These are phyloP conservation scores for Taphrina pruni DNA, from an alignment of 1,139 yeast species.

Conservation along the genomic window DNA sequence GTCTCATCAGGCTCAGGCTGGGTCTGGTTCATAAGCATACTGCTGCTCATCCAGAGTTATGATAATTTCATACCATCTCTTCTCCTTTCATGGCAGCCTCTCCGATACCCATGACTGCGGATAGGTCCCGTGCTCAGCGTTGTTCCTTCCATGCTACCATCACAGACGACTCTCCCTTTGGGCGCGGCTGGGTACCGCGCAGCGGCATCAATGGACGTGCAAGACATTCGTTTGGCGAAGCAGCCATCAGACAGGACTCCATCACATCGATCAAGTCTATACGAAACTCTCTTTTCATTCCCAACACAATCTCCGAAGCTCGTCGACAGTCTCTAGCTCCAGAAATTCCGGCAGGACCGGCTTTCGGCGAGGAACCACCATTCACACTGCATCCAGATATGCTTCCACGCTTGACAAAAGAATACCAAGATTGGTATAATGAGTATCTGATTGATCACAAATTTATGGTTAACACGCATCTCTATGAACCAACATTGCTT, in stretches of 20 bases:
- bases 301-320: constrained; percentile 24
- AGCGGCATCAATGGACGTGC: neutral
- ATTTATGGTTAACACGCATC: constrained; percentile 38
- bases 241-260: constrained; percentile 18
- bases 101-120: neutral
- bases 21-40: neutral
- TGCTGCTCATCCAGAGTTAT: neutral
- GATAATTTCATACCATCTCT: no score
- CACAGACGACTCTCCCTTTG: constrained; percentile 4
- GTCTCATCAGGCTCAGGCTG: neutral
- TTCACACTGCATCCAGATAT: constrained; percentile 29
- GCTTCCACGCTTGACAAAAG: constrained; percentile 27
- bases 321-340: constrained; percentile 34
- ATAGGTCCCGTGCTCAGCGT: neutral
- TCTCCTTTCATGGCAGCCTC: neutral
- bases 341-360: constrained; percentile 27
- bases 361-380: constrained; percentile 36
- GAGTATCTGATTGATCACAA: constrained; percentile 40
- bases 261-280: constrained; percentile 12
- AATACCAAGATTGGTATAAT: constrained; percentile 34
- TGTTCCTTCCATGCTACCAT: constrained; percentile 5
- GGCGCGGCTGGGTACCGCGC: constrained; percentile 5
- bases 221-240: constrained; percentile 11
- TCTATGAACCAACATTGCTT: constrained; percentile 33
- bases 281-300: constrained; percentile 20